phyloP scores from a whole-genome alignment of 1,284 basidiomycete genomes.

The Jaminaea rosea region DNA sequence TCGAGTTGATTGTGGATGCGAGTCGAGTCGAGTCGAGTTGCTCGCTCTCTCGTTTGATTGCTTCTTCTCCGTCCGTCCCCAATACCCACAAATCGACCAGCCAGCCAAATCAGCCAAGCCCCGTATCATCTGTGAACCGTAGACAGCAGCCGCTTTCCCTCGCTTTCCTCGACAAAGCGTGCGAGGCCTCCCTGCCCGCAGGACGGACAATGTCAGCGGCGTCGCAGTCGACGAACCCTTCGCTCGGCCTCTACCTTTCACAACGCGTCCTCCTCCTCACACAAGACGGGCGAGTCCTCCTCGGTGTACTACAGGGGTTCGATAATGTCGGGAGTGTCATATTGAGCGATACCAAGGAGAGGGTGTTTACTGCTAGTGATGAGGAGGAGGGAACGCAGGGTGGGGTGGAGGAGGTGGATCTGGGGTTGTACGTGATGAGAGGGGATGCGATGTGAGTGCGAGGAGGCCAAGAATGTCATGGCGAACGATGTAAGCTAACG shows the following conservation, averaged over 20 bases:
- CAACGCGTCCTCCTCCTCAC: slow-evolving; percentile 75
- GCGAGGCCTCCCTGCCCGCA: no score
- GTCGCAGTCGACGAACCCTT: no score
- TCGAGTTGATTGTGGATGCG: no score
- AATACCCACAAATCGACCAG: no score
- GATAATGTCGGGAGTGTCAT: slow-evolving; percentile 39
- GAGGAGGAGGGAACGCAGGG: slow-evolving; percentile 54
- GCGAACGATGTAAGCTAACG: not conserved
- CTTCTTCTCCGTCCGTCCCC: no score
- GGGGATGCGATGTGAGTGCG: slow-evolving; percentile 83
- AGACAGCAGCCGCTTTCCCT: no score
- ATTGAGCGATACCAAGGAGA: slow-evolving; percentile 31
- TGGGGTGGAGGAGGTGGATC: slow-evolving; percentile 83
- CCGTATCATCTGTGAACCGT: no score
- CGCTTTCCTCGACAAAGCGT: no score
- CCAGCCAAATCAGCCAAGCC: no score
- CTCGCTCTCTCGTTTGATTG: no score
- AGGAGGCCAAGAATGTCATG: not conserved
- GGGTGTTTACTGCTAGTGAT: slow-evolving; percentile 28
- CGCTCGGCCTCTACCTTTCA: slow-evolving; percentile 34
- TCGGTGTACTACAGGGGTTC: slow-evolving; percentile 34
- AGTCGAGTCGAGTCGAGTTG: no score
- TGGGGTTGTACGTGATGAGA: slow-evolving; percentile 94
- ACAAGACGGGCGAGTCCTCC: slow-evolving; percentile 78
- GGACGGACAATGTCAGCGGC: no score